These are phyloP conservation scores for Annona squamosa DNA, from an alignment of 164 flowering plant species.

Conservation along the genomic window DNA sequence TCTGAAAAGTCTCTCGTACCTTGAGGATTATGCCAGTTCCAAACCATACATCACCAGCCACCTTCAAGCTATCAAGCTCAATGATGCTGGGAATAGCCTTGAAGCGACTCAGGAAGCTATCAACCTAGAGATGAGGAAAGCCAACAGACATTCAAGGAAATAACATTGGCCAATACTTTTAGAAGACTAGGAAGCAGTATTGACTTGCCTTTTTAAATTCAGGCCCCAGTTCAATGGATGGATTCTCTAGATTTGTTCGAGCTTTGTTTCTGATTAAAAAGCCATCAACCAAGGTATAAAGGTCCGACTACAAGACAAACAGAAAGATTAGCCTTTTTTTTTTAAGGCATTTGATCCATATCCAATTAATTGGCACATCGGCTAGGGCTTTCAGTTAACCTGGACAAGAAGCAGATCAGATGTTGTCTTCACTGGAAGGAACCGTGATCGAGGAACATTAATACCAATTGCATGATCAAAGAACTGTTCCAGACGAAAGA, in stretches of 20 bases:
- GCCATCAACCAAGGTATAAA: conserved; percentile 69
- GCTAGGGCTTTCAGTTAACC: conserved; percentile 28
- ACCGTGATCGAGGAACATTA: conserved; percentile 87
- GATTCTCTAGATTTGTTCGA: conserved; percentile 67
- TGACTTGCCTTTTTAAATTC: conserved; percentile 77
- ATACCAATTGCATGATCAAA: conserved; percentile 85
- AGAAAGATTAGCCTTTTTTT: conserved; percentile 6
- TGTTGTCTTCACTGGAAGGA: conserved; percentile 91
- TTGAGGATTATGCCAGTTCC: conserved; percentile 64
- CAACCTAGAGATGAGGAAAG: conserved; percentile 39
- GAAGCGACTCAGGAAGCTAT: conserved; percentile 66
- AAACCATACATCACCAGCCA: conserved; percentile 92
- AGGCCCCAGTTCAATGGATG: conserved; percentile 80
- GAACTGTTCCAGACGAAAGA: conserved; percentile 40
- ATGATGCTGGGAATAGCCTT: conserved; percentile 87
- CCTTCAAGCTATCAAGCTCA: conserved; percentile 83
- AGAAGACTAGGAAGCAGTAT: background rate
- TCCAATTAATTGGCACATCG: background rate
- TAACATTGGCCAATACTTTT: background rate
- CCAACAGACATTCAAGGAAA: background rate
- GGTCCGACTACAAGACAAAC: conserved; percentile 63
- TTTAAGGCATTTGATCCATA: background rate
- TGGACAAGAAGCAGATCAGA: conserved; percentile 95
- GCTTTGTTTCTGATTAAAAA: conserved; percentile 54
- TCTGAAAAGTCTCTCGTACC: conserved; percentile 34